These are phyloP conservation scores for Saccharomycopsis crataegensis DNA, from an alignment of 1,139 yeast species.

Conservation along the genomic window DNA sequence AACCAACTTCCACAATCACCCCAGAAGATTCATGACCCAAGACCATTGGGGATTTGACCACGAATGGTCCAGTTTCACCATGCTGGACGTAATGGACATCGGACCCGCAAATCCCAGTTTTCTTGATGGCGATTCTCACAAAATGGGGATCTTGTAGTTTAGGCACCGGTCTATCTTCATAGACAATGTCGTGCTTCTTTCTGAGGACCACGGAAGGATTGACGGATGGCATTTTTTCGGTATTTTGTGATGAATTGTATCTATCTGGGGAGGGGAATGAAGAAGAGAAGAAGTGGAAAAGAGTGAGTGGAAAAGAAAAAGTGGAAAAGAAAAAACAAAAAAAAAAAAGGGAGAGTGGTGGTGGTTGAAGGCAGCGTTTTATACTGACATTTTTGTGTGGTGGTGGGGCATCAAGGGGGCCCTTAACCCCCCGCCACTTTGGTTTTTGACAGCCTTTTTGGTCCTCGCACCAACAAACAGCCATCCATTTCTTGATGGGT, in stretches of 20 bases:
- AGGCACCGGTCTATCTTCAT: constrained; percentile 64
- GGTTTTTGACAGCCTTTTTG: too few relatives aligned
- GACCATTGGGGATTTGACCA: constrained; percentile 58
- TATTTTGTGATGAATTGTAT: not conserved
- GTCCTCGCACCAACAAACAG: too few relatives aligned
- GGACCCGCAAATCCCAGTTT: constrained; percentile 84
- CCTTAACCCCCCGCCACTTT: too few relatives aligned
- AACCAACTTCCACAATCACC: constrained; percentile 57
- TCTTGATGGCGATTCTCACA: constrained; percentile 61
- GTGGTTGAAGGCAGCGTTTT: too few relatives aligned
- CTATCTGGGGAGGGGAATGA: not conserved
- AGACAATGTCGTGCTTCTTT: constrained; percentile 53
- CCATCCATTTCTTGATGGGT: too few relatives aligned
- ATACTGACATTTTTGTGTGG: too few relatives aligned
- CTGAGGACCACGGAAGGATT: constrained; percentile 70
- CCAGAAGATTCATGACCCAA: constrained; percentile 79
- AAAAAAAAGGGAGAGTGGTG: not conserved
- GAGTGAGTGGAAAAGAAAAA: not conserved
- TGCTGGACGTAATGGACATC: constrained; percentile 79
- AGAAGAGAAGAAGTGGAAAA: not conserved
- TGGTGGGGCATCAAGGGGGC: too few relatives aligned
- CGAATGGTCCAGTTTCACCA: constrained; percentile 70
- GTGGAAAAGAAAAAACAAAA: not conserved
- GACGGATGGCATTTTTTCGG: not conserved
- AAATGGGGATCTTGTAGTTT: constrained; percentile 52